Conservation (phyloP, 352 stramenopile species). For the Aphanomyces invadans region DNA sequence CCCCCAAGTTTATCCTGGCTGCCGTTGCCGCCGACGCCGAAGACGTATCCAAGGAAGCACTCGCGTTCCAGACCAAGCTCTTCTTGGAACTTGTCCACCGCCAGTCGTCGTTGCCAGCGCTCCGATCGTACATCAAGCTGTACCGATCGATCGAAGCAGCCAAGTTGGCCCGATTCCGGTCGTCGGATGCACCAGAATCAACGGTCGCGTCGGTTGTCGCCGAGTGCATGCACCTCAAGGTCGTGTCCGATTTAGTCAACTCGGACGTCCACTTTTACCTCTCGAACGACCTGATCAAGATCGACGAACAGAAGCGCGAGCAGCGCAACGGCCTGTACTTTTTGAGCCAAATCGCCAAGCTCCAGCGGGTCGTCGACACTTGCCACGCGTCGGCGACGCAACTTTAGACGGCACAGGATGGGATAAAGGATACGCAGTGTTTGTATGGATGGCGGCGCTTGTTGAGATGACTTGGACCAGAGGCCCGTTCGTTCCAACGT, state of each 20-base stretch:
- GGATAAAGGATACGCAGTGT: too few relatives aligned
- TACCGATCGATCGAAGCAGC: constrained; percentile 93
- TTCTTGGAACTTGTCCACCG: constrained; percentile 88
- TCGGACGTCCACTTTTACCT: constrained; percentile 81
- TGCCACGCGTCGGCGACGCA: constrained; percentile 37
- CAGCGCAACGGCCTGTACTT: constrained; percentile 86
- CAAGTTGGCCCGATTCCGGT: constrained; percentile 91
- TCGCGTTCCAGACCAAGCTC: constrained; percentile 66
- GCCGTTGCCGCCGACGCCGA: constrained; percentile 51
- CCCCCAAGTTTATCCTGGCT: constrained; percentile 93
- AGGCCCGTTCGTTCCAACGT: too few relatives aligned
- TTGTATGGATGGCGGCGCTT: too few relatives aligned
- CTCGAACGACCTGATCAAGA: constrained; percentile 63
- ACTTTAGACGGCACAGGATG: neutral
- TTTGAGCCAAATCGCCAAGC: constrained; percentile 84
- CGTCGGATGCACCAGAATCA: constrained; percentile 57
- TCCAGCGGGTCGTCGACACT: constrained; percentile 79
- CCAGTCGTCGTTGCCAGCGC: constrained; percentile 82
- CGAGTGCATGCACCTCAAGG: constrained; percentile 78
- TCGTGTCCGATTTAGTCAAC: constrained; percentile 30
- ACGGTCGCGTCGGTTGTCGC: constrained; percentile 46
- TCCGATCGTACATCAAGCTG: constrained; percentile 94
- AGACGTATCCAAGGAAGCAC: constrained; percentile 42
- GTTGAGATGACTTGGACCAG: too few relatives aligned
- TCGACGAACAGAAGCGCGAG: constrained; percentile 77